Evolutionary conservation across 164 flowering plant genomes (phyloP).

Genomic region (Protea cynaroides): DNA sequence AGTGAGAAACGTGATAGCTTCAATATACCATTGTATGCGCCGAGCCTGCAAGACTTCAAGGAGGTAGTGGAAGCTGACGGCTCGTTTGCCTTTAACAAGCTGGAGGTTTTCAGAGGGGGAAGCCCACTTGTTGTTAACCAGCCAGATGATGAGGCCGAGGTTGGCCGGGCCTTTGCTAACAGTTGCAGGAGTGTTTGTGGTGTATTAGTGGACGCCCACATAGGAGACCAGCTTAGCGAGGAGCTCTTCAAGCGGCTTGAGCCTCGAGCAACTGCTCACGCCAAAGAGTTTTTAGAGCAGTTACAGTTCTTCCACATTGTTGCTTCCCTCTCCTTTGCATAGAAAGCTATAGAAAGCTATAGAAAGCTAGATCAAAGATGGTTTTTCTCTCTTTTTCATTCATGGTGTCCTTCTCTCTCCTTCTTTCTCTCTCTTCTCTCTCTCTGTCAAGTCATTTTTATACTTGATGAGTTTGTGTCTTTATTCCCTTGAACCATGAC

Average conservation of each 20-base stretch:
- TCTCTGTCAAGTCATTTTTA: too few species aligned
- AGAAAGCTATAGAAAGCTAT: background rate
- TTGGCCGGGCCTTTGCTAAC: conserved; percentile 69
- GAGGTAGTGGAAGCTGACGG: conserved; percentile 79
- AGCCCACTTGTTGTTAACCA: conserved; percentile 72
- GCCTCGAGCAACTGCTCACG: conserved; percentile 47
- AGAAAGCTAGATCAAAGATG: too few species aligned
- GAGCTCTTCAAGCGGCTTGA: conserved; percentile 60
- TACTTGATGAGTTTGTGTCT: too few species aligned
- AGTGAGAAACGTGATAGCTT: conserved; percentile 60
- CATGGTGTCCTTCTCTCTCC: too few species aligned
- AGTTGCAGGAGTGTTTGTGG: conserved; percentile 77
- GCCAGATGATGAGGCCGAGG: conserved; percentile 66
- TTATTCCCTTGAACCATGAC: too few species aligned
- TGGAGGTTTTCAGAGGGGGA: conserved; percentile 72
- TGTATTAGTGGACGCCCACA: conserved; percentile 79
- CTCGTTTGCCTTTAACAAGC: conserved; percentile 56
- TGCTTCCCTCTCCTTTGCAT: conserved; percentile 62
- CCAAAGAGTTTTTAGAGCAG: conserved; percentile 62
- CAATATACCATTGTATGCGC: conserved; percentile 85
- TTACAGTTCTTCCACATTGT: conserved; percentile 79
- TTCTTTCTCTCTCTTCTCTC: too few species aligned
- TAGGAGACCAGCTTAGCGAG: conserved; percentile 63
- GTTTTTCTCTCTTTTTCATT: too few species aligned
- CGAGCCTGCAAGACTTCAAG: conserved; percentile 78